Conservation (phyloP, 805 yeast species). For the Candida boleticola region DNA sequence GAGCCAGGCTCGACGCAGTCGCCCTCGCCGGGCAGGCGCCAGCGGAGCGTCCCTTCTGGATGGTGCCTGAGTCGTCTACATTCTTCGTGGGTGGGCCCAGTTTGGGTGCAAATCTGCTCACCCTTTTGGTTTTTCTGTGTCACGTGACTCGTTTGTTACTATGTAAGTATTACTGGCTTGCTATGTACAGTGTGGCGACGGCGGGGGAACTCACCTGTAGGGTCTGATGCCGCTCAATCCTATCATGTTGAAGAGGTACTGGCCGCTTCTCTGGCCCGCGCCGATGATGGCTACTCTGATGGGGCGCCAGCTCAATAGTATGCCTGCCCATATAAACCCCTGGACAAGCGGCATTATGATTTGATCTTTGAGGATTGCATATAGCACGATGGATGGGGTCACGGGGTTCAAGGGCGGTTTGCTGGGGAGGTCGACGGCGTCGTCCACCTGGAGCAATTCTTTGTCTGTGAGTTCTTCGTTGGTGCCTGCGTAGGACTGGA, state of each 20-base stretch:
- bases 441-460: constrained; percentile 7
- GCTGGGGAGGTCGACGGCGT: constrained; percentile 19
- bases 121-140: too few relatives aligned
- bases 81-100: too few relatives aligned
- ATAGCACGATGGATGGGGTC: constrained; percentile 43
- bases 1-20: too few relatives aligned
- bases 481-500: constrained; percentile 29
- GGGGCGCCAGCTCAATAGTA: constrained; percentile 39
- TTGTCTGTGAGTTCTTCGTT: constrained; percentile 11
- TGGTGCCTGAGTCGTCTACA: too few relatives aligned
- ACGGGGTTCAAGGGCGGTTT: constrained; percentile 24
- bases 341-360: constrained; percentile 53
- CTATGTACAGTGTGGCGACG: too few relatives aligned
- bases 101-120: too few relatives aligned
- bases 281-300: constrained; percentile 21
- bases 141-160: too few relatives aligned
- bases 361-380: constrained; percentile 51
- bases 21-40: too few relatives aligned
- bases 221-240: too few relatives aligned
- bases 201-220: too few relatives aligned
- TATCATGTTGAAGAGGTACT: constrained; percentile 18
- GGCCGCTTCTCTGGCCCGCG: constrained; percentile 29
- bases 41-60: too few relatives aligned
- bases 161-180: too few relatives aligned
- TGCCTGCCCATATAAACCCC: constrained; percentile 46